phyloP scores from a whole-genome alignment of 192 early-diverging fungal genomes.

The Coemansia sp. region DNA sequence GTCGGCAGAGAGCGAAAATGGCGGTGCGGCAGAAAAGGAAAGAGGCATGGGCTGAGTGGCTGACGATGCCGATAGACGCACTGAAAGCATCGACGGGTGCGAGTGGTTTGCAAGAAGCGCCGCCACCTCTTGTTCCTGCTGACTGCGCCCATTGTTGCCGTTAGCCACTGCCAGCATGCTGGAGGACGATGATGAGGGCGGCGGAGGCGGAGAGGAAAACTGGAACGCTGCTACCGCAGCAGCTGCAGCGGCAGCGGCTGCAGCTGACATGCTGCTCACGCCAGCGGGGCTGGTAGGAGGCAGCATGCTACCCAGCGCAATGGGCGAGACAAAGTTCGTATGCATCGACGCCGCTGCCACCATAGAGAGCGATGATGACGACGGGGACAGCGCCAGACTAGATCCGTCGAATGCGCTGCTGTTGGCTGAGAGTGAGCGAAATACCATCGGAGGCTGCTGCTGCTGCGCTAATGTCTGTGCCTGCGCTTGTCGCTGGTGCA shows the following conservation, averaged over 20 bases:
- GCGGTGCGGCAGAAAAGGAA: background rate
- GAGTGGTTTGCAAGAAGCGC: conserved; percentile 3
- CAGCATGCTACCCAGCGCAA: conserved; percentile 23
- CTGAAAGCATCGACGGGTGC: conserved; percentile 3
- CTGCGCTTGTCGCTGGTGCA: background rate
- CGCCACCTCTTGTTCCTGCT: conserved; percentile 8
- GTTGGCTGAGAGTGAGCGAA: conserved; percentile 33
- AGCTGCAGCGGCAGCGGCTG: conserved; percentile 18
- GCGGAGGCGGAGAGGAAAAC: conserved; percentile 28
- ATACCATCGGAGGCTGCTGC: conserved; percentile 23
- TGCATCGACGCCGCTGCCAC: conserved; percentile 17
- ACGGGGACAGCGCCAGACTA: conserved; percentile 13
- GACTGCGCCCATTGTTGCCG: background rate
- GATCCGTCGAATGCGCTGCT: conserved; percentile 27
- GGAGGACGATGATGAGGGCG: background rate
- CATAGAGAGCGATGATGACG: conserved; percentile 19
- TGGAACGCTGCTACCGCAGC: conserved; percentile 49
- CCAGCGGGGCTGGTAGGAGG: conserved; percentile 2
- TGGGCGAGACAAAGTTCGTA: conserved; percentile 31
- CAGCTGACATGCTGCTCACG: conserved; percentile 4
- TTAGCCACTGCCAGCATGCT: background rate
- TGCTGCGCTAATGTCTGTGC: background rate
- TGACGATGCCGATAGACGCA: background rate
- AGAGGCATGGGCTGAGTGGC: conserved; percentile 1
- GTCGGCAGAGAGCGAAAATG: background rate